Evolutionary conservation across 2,329 filamentous ascomycete species (phyloP), one percentile per base, ranked within the genome.

Genomic region (Trichoderma oligosporum): DNA sequence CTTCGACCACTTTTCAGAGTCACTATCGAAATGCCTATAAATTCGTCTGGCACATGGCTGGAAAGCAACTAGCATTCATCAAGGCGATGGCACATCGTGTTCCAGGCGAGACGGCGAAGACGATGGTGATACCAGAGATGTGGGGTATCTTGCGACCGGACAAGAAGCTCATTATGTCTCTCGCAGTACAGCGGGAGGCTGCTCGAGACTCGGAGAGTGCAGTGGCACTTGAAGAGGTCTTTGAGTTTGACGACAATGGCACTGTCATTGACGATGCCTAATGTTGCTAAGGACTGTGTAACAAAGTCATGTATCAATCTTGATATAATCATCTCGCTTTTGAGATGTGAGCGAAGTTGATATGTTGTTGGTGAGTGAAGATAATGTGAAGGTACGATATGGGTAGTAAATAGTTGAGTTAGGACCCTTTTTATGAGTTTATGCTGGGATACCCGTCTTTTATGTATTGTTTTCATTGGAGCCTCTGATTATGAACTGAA

Each of bases 21-120:
- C 72, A 68, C 33, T 70, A 74, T 61, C 49, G 59, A 0, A 57
- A 4, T 0, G 58, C 49, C 0, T 57, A 67, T 0, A 62, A 39
- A 0, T 76, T 82, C 52, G 64, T 71, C 1, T 83, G 79, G 78
- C 66, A 66, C 9, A 72, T 83, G 59, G 75, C 75, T 0, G 80
- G 80, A 0, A 69, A 67, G 1, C 79, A 83, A 63, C 70, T 83
- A 2, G 74, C 72, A 7, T 66, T 66, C 31, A 70, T 83, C 58
- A 83, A 83, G 63, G 71, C 73, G 8, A 66, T 61, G 47, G 63
- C 58, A 42, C 58, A 27, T 22, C 35, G 46, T 0, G 57, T 8
- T 14, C 11, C 33, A 0, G 33, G 18, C 6, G 57, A 61, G 2
- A 58, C 57, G 4, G 60, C 53, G 57, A 67, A 54, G 3, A 66